These are phyloP conservation scores for Cardamine occulta DNA, from an alignment of 345 rosid species.

Conservation along the genomic window DNA sequence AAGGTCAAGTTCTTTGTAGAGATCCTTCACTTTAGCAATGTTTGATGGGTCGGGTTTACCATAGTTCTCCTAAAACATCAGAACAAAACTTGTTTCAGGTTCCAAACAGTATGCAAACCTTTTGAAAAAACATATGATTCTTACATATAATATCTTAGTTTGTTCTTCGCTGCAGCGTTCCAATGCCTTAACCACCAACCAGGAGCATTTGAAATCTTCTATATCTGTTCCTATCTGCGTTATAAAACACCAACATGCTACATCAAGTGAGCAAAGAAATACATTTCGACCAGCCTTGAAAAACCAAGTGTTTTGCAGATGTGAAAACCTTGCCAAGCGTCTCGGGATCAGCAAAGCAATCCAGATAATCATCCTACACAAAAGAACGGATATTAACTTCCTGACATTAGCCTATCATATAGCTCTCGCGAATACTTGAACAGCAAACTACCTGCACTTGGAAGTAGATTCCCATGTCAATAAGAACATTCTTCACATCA, in stretches of 20 bases:
- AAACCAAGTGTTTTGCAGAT: not conserved
- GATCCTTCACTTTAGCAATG: conserved; percentile 72
- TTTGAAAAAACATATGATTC: not conserved
- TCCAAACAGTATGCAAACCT: conserved; percentile 8
- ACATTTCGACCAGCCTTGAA: not conserved
- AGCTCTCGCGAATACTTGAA: conserved; percentile 4
- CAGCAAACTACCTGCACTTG: conserved; percentile 70
- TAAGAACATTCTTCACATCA: conserved; percentile 64
- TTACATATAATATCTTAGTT: conserved; percentile 63
- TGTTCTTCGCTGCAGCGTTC: conserved; percentile 69
- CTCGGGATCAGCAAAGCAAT: conserved; percentile 79
- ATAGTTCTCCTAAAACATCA: conserved; percentile 63
- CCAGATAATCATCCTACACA: conserved; percentile 80
- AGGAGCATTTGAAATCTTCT: conserved; percentile 87
- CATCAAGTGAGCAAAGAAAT: conserved; percentile 7
- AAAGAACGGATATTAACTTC: not conserved
- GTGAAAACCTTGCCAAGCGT: conserved; percentile 70
- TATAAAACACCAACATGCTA: conserved; percentile 19
- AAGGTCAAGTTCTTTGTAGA: conserved; percentile 70
- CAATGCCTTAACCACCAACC: conserved; percentile 84
- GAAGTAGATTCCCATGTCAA: conserved; percentile 80
- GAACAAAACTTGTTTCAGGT: conserved; percentile 27
- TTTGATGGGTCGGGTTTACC: conserved; percentile 67
- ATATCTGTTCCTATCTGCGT: conserved; percentile 84
- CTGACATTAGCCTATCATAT: conserved; percentile 1